Evolutionary conservation across 441 rosid species (phyloP), one percentile per base, ranked within the genome.

Genomic region (Flueggea neowawraea): DNA sequence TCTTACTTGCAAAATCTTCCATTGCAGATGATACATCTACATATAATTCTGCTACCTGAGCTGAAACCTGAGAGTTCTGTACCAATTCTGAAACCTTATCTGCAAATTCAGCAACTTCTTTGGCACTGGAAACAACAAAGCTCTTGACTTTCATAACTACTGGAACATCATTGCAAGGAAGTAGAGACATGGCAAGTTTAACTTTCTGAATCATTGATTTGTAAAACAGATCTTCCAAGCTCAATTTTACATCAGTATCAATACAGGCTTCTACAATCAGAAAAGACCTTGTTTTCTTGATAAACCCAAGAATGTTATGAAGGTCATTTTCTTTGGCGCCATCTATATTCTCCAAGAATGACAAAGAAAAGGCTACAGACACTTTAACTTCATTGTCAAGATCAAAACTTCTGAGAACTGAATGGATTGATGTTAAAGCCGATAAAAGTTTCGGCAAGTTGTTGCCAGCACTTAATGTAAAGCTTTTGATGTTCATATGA

Each of bases 331-430:
- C 66, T 32, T 69, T 61, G 13, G 56, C 44, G 15, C 31, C 17
- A 53, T 67, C 60, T 68, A 82, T 57, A 10, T 75, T 77, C 72
- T 82, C 74, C 16, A 82, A 52, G 55, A 68, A 70, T 5, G 82
- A 50, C 54, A 72, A 52, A 6, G 87, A 63, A 72, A 85, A 72
- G 16, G 67, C 74, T 31, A 67, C 77, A 0, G 85, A 82, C 15
- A 80, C 72, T 62, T 73, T 74, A 32, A 78, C 51, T 51, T 70
- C 54, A 58, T 33, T 39, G 36, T 60, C 55, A 22, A 65, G 44
- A 56, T 65, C 39, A 61, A 61, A 53, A 22, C 60, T 65, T 3
- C 12, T 31, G 12, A 82, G 64, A 49, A 65, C 61, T 11, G 73
- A 66, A 53, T 76, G 67, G 67, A 84, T 62, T 53, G 65, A 67